phyloP scores from a whole-genome alignment of 441 rosid genomes.

The Corymbia calophylla region DNA sequence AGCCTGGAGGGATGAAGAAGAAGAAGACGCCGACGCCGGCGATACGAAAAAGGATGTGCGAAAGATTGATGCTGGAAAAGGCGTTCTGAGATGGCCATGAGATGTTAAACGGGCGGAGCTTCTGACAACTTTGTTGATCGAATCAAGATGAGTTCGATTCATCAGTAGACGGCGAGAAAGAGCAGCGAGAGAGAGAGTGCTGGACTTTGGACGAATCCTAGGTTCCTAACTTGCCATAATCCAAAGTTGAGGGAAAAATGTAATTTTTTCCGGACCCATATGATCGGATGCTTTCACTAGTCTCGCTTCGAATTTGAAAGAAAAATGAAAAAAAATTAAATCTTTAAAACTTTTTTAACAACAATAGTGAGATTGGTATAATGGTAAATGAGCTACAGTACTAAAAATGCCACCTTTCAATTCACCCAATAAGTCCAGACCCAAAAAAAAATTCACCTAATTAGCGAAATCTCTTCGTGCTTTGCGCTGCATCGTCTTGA shows the following conservation, averaged over 20 bases:
- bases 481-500: accelerated
- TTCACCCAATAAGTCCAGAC: not conserved
- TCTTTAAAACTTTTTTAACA: no score
- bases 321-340: not conserved
- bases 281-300: not conserved
- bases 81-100: not conserved
- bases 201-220: no score
- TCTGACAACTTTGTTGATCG: not conserved
- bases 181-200: not conserved
- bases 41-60: not conserved
- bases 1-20: constrained; percentile 29
- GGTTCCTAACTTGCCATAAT: no score
- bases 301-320: not conserved
- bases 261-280: no score
- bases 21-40: constrained; percentile 8
- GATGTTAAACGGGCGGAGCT: not conserved
- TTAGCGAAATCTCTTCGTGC: no score
- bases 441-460: no score
- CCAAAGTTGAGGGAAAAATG: no score
- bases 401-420: not conserved
- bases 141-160: not conserved
- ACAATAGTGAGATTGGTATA: not conserved
- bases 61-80: not conserved
- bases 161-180: not conserved
- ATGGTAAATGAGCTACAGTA: not conserved